Conservation (phyloP, 2,329 filamentous ascomycete species). For the Ramichloridium luteum region DNA sequence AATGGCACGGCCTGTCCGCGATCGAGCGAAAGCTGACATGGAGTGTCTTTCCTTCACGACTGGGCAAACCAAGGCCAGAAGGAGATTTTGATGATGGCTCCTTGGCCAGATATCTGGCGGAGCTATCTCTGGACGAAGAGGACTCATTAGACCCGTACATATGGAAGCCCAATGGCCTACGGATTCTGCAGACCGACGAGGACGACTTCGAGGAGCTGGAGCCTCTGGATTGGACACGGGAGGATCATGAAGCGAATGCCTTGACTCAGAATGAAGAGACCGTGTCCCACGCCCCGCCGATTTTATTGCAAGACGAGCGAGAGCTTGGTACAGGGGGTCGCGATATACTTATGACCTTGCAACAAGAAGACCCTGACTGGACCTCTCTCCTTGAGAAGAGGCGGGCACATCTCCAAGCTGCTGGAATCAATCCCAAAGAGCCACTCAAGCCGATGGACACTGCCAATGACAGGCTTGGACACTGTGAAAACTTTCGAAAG, state of each 20-base stretch:
- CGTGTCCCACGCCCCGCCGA: too few relatives aligned
- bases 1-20: conserved; percentile 32
- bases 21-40: conserved; percentile 34
- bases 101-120: conserved; percentile 25
- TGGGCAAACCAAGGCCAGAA: conserved; percentile 27
- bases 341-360: too few relatives aligned
- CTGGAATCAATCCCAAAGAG: too few relatives aligned
- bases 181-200: conserved; percentile 29
- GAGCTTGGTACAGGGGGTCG: too few relatives aligned
- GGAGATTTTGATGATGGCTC: conserved; percentile 32
- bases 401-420: too few relatives aligned
- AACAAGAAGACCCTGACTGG: too few relatives aligned
- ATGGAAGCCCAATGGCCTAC: conserved; percentile 39
- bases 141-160: conserved; percentile 31
- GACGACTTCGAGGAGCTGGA: conserved; percentile 28
- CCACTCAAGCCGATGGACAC: too few relatives aligned
- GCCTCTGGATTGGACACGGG: conserved; percentile 4
- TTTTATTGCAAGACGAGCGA: too few relatives aligned
- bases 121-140: conserved; percentile 22
- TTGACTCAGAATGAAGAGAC: too few relatives aligned
- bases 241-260: conserved; percentile 9
- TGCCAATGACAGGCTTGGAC: too few relatives aligned
- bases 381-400: too few relatives aligned
- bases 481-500: too few relatives aligned
- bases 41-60: conserved; percentile 35